Evolutionary conservation across 78 protist genomes (phyloP).

Genomic region (Isochrysis galbana): DNA sequence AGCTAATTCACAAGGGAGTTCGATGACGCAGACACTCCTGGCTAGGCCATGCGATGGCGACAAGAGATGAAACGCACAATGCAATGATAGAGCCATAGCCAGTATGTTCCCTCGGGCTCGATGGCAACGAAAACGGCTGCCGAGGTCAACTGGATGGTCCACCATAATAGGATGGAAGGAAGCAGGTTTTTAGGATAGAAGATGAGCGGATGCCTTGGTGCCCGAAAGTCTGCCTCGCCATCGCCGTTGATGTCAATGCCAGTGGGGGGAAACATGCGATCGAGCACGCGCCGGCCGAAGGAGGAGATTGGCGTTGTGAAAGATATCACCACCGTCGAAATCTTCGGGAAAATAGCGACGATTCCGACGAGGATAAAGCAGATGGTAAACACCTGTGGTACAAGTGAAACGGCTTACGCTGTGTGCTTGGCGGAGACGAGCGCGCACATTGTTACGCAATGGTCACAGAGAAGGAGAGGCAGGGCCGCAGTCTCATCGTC

Average conservation of each 20-base stretch:
- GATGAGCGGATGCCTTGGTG: background rate
- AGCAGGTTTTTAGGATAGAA: background rate
- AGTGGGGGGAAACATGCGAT: background rate
- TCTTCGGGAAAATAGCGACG: background rate
- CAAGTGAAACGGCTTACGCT: background rate
- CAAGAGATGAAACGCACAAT: too few relatives aligned
- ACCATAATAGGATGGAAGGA: background rate
- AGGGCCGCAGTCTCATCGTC: too few relatives aligned
- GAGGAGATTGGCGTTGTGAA: background rate
- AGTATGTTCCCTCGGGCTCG: background rate
- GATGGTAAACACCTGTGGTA: background rate
- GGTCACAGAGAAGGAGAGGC: too few relatives aligned
- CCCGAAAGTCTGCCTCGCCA: background rate
- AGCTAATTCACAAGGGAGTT: too few relatives aligned
- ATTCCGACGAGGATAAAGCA: background rate
- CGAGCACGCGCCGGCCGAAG: background rate
- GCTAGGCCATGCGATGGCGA: too few relatives aligned
- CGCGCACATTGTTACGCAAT: too few relatives aligned
- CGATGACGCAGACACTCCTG: too few relatives aligned
- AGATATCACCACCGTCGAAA: background rate
- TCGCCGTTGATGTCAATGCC: background rate
- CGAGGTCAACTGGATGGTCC: background rate
- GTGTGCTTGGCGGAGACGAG: too few relatives aligned
- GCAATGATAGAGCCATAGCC: background rate
- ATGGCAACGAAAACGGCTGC: background rate